phyloP scores from a whole-genome alignment of 1,139 yeast genomes.

The Geotrichum aggregatum region DNA sequence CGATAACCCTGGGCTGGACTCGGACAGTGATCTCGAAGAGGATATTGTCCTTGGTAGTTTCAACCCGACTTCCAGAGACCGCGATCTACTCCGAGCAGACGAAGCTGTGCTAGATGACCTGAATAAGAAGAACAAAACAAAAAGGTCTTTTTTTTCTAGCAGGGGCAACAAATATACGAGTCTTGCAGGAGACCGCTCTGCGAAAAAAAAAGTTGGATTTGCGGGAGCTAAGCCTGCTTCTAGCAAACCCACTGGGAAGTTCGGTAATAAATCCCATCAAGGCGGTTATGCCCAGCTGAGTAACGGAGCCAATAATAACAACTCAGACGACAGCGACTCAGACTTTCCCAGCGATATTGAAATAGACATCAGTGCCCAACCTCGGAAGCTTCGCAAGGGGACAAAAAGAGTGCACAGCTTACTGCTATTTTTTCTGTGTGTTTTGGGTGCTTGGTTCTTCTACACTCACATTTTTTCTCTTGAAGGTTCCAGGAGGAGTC shows the following conservation, averaged over 20 bases:
- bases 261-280: constrained; percentile 4
- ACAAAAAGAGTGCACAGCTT: constrained; percentile 17
- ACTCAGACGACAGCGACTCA: constrained; percentile 20
- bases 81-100: constrained; percentile 32
- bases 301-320: neutral
- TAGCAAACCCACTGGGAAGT: neutral
- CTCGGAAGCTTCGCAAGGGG: constrained; percentile 15
- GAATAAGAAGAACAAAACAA: constrained; percentile 18
- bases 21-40: constrained; percentile 29
- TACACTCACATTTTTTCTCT: constrained; percentile 15
- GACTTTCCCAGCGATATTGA: constrained; percentile 23
- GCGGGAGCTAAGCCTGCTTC: constrained; percentile 12
- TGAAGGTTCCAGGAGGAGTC: neutral
- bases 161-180: constrained; percentile 15
- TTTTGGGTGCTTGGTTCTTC: constrained; percentile 19
- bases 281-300: constrained; percentile 11
- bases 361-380: constrained; percentile 21
- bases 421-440: constrained; percentile 13
- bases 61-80: constrained; percentile 29
- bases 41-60: constrained; percentile 30
- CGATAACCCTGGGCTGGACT: constrained; percentile 29
- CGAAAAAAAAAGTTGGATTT: constrained; percentile 21
- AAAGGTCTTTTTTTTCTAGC: constrained; percentile 11
- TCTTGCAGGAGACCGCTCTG: constrained; percentile 12
- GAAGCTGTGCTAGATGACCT: constrained; percentile 31